Evolutionary conservation across 805 yeast species (phyloP), one percentile per base, ranked within the genome.

Genomic region (Saccharomyces kudriavzevii): DNA sequence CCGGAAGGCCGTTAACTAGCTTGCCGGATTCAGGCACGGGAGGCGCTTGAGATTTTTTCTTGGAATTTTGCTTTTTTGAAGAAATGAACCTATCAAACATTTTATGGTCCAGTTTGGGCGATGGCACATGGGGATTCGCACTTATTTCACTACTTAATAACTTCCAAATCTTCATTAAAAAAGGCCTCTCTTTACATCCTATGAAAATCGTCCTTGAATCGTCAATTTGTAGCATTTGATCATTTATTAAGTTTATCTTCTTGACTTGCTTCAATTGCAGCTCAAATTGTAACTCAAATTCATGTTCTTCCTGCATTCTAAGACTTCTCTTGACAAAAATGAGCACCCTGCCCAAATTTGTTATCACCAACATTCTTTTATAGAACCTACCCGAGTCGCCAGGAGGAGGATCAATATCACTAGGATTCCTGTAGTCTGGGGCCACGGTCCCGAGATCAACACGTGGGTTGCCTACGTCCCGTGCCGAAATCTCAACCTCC

Each of bases 301-400:
- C 43, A 8, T 17, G 4, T 17, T 35, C 43, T 6, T 35, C 8
- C 22, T 24, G 13, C 43, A 35, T 35, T 4, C 11, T 63, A 24
- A 20, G 43, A 20, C 24, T 72, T 30, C 77, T 68, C 58, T 71
- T 68, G 0, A 60, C 64, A 56, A 86, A 80, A 1, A 85, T 62
- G 54, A 87, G 66, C 0, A 79, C 81, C 49, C 91, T 72, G 1
- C 90, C 92, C 62, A 77, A 77, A 0, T 81, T 74, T 1, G 91
- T 86, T 0, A 84, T 70, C 13, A 85, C 58, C 54, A 84, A 60
- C 1, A 84, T 76, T 57, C 87, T 77, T 9, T 74, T 72, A 52
- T 74, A 67, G 51, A 72, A 71, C 47, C 71, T 75, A 5, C 75
- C 79, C 8, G 51, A 6, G 11, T 9, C 6, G 4, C 17, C 24